These are phyloP conservation scores for Leishmania martiniquensis DNA, from an alignment of 208 protist species.

Conservation along the genomic window DNA sequence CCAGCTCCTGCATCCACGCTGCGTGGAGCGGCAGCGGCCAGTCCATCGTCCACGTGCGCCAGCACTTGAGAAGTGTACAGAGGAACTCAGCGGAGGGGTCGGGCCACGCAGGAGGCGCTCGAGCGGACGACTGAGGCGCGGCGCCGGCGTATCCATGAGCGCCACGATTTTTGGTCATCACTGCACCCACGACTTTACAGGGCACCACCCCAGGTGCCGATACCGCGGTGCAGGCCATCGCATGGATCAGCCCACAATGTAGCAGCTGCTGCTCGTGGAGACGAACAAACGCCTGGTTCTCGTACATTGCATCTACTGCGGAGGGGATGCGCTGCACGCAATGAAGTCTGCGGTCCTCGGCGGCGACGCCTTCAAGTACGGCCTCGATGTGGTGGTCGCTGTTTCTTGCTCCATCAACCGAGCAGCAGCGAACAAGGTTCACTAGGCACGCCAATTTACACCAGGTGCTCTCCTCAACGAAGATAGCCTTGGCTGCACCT, in stretches of 20 bases:
- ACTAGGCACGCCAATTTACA: constrained; percentile 22
- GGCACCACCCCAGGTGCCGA: not conserved
- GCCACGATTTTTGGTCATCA: not conserved
- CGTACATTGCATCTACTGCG: not conserved
- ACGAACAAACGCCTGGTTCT: constrained; percentile 2
- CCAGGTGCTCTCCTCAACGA: constrained; percentile 25
- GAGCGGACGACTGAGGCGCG: not conserved
- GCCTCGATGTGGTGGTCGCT: not conserved
- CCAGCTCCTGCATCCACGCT: not conserved
- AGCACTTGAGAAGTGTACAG: constrained; percentile 17
- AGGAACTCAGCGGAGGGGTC: constrained; percentile 9
- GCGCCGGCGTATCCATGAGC: not conserved
- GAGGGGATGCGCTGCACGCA: not conserved
- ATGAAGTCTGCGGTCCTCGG: too few relatives aligned
- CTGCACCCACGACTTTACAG: not conserved
- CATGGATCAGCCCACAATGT: not conserved
- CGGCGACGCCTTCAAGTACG: too few relatives aligned
- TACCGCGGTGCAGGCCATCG: not conserved
- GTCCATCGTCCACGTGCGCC: constrained; percentile 19
- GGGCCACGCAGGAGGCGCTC: not conserved
- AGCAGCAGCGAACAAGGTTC: constrained; percentile 8
- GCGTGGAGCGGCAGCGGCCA: not conserved
- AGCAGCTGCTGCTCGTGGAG: constrained; percentile 9
- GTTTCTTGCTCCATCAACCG: not conserved
- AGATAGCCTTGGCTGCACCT: not conserved